Base-by-base conservation (phyloP, 2,329 filamentous ascomycete genomes). In the Aspergillus sergii region DNA sequence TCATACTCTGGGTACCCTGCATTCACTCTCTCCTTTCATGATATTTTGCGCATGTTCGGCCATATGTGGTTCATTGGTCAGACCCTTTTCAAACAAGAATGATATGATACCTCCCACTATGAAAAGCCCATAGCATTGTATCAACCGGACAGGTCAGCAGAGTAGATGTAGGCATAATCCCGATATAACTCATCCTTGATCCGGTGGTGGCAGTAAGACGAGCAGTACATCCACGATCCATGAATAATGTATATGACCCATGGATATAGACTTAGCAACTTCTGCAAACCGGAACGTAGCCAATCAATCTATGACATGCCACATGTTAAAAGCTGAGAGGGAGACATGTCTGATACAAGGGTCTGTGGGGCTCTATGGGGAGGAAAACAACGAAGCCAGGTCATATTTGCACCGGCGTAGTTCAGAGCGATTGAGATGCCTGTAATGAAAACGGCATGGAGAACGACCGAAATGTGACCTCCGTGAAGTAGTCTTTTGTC, bases 391-490 rank as follows among this genome's bases (percentile, higher is more conserved):
- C 6, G 16, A 26, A 48, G 3, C 21, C n/a, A 84, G 45, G 79
- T 84, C 73, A 82, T 83, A 41, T 81, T 81, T 0, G 81, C 82
- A 3, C 82, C 81, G 26, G 78, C 82, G 63, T 84, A 84, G 57
- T 84, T 78, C 8, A 84, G 72, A 43, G 78, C 79, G 41, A 83
- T 76, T 0, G 82, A 79, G 45, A 85, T 78, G 0, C 76, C 82
- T 0, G 82, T 78, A 67, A 84, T 83, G 66, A 84, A 84, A 5
- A 78, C 68, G 2, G 78, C 81, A 56, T 83, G 80, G n/a, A 81
- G 75, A 1, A 83, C 73, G 0, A 85, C 82, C 1, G 78, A 78
- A n/a, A 79, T 64, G 63, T 85, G 83, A 53, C 82, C 83, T 32
- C 82, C 78, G 16, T 73, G 69, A 3, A 85, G 71, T 0, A 80